Percentiles rank a stretch among this genome's conserved stretches.
Evolutionary conservation across 495 filamentous ascomycete species (phyloP).

Genomic region (Bacidia rubella): DNA sequence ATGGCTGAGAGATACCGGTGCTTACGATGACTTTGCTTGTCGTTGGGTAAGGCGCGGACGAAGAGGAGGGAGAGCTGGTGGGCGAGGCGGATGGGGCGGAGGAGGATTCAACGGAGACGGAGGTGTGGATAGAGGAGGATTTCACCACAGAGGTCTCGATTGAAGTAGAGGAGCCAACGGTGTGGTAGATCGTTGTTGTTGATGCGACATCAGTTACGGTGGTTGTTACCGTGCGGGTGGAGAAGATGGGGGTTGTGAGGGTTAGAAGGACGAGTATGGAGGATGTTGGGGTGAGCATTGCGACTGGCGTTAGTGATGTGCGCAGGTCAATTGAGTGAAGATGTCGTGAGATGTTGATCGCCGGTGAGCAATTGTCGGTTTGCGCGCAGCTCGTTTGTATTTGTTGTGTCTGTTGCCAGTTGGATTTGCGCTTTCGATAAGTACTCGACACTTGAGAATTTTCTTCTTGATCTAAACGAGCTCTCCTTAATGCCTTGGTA

Average conservation of each 20-base stretch:
- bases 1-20: background rate
- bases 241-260: background rate
- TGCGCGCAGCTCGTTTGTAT: background rate
- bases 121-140: background rate
- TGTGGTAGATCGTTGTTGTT: background rate
- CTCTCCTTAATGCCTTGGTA: no score
- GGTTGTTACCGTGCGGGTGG: background rate
- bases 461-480: no score
- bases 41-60: background rate
- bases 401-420: background rate
- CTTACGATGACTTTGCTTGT: background rate
- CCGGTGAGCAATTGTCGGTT: background rate
- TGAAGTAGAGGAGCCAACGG: background rate
- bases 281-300: background rate
- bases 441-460: background rate
- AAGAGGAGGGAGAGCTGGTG: background rate
- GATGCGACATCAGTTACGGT: background rate
- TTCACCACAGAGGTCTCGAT: background rate
- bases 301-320: background rate
- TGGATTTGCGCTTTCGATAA: background rate
- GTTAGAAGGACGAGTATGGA: constrained; percentile 1
- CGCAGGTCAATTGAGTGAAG: background rate
- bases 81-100: background rate
- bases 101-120: background rate
- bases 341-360: background rate